Evolutionary conservation across 352 stramenopile genomes (phyloP).

Genomic region (Globisporangium splendens): DNA sequence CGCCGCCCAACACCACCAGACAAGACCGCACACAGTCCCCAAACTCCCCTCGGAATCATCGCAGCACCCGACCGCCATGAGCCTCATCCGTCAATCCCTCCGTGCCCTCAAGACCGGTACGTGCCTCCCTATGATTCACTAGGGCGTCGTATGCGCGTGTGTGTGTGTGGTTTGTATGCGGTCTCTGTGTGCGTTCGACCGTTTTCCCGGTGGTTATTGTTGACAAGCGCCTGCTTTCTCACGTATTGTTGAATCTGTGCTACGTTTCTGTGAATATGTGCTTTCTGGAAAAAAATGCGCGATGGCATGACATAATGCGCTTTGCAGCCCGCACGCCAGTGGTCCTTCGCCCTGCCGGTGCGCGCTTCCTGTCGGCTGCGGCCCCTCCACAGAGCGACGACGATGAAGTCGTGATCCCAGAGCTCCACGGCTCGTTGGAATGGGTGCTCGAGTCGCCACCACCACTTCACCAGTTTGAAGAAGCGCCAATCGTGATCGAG

Average conservation of each 20-base stretch:
- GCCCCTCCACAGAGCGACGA: constrained; percentile 46
- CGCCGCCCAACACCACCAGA: too few species aligned
- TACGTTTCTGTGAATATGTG: constrained; percentile 8
- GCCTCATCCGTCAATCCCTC: constrained; percentile 78
- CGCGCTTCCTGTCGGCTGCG: constrained; percentile 56
- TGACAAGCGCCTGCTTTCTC: neutral
- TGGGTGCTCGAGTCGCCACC: constrained; percentile 81
- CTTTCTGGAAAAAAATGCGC: neutral
- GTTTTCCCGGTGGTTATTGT: neutral
- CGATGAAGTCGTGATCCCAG: constrained; percentile 77
- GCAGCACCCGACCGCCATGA: constrained; percentile 42
- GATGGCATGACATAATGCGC: too few species aligned
- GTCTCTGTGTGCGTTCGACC: constrained; percentile 2
- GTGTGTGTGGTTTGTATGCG: neutral
- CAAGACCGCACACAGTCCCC: constrained; percentile 12
- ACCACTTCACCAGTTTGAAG: constrained; percentile 88
- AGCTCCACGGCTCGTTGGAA: constrained; percentile 80
- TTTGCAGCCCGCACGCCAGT: constrained; percentile 46
- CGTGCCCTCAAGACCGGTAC: constrained; percentile 76
- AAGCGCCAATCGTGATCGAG: constrained; percentile 85
- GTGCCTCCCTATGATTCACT: constrained; percentile 11
- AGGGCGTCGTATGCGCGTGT: neutral
- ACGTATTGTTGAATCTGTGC: constrained; percentile 9
- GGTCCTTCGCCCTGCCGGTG: constrained; percentile 39
- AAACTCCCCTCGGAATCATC: constrained; percentile 36